Base-by-base conservation (phyloP, 306 rosid genomes). In the Castanea sativa region DNA sequence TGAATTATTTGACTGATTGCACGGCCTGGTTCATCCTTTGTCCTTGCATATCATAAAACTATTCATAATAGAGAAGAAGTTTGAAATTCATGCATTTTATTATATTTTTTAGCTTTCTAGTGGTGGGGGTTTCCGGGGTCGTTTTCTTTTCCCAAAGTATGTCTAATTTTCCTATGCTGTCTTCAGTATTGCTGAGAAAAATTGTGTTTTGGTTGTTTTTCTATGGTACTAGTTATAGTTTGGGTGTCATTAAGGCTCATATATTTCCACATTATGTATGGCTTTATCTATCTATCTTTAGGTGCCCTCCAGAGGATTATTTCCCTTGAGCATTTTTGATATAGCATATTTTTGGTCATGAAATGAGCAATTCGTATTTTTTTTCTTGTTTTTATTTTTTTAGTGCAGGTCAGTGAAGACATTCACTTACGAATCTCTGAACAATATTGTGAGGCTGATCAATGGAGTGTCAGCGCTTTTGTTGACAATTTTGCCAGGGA, bases 391-490 rank as follows among this genome's bases (percentile, higher is more conserved):
- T 81, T 69, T 77, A 73, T 13, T 14, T 70, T 83, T 75, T 78
- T 78, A 60, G 74, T 82, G 85, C 94, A 94, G 98, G 90, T 92
- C 97, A 35, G 91, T 92, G 85, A 94, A 94, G 89, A 89, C 97
- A 73, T 56, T 94, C 77, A 92, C 97, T 52, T 91, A 85, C 64
- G 98, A 94, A 84, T 87, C 89, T 61, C 75, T 94, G 80, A 91
- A 92, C 75, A 91, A 87, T 67, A 77, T 92, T 58, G 97, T 87
- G 85, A 90, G 97, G 90, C 73, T 94, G 77, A 94, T 94, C 78
- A 94, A 94, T 30, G 98, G 98, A 79, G 32, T 94, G 29, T 94
- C 98, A n/a, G 97, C 97, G 12, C 88, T 94, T 76, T 77, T 94
- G 73, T 73, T 94, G 87, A 78, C 91, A 21, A 20, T 91, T 55